A percentile compares a stretch with the other conserved stretches of the same genome.
Conservation (phyloP, 208 protist genomes). For the Borovskyia barvae region DNA sequence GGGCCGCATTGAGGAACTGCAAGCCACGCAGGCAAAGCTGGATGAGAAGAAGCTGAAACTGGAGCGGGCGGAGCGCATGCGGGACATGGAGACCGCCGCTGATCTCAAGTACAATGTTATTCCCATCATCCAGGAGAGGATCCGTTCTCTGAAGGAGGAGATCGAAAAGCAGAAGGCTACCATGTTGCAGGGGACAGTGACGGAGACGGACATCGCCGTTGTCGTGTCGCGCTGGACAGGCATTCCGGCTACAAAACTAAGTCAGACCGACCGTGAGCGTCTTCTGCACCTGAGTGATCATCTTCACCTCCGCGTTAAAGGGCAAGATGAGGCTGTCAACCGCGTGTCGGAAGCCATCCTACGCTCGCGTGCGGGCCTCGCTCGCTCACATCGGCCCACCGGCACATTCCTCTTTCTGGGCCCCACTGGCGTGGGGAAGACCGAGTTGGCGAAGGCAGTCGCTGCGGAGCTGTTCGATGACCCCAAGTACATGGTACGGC, state of each 20-base stretch:
- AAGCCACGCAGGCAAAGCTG: constrained; percentile 83
- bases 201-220: constrained; percentile 92
- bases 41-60: constrained; percentile 91
- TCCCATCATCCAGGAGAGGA: constrained; percentile 90
- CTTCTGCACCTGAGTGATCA: constrained; percentile 83
- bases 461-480: constrained; percentile 96
- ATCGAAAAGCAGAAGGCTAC: constrained; percentile 65
- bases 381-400: constrained; percentile 83
- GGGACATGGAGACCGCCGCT: constrained; percentile 90
- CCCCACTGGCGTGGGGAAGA: constrained; percentile 96
- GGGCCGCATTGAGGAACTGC: constrained; percentile 81
- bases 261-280: constrained; percentile 89
- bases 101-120: constrained; percentile 97
- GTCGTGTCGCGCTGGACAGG: constrained; percentile 97
- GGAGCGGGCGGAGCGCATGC: constrained; percentile 82
- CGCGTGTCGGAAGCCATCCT: constrained; percentile 95
- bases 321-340: constrained; percentile 96
- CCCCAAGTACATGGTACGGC: constrained; percentile 95
- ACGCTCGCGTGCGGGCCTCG: constrained; percentile 94
- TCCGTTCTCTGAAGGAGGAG: constrained; percentile 70
- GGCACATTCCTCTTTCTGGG: constrained; percentile 98
- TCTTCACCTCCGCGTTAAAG: constrained; percentile 92
- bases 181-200: constrained; percentile 95
- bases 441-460: constrained; percentile 96
- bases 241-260: constrained; percentile 95